These are phyloP conservation scores for Suillus paluster DNA, from an alignment of 768 basidiomycete species.

Conservation along the genomic window DNA sequence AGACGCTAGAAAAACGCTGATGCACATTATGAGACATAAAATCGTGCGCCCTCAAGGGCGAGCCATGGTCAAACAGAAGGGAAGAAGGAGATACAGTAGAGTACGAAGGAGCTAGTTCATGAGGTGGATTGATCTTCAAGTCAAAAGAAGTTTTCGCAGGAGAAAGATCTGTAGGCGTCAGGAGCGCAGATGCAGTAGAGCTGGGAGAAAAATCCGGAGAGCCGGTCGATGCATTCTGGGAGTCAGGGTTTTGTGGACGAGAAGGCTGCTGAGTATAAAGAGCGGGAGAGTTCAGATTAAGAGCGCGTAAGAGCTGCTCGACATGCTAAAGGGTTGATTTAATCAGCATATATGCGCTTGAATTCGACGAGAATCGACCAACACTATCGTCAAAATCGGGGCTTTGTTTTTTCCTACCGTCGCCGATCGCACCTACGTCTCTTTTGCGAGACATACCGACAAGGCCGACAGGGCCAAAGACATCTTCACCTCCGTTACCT, in stretches of 20 bases:
- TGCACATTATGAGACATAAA: conserved; percentile 30
- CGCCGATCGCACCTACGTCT: conserved; percentile 75
- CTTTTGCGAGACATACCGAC: conserved; percentile 45
- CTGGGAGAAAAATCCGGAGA: conserved; percentile 77
- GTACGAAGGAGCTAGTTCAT: conserved; percentile 44
- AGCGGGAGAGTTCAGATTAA: conserved; percentile 79
- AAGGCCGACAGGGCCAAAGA: conserved; percentile 61
- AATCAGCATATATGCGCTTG: conserved; percentile 34
- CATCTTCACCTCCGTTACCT: conserved; percentile 54
- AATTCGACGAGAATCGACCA: conserved; percentile 27
- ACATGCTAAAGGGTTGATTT: conserved; percentile 58
- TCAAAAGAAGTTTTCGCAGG: conserved; percentile 64
- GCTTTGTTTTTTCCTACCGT: conserved; percentile 69
- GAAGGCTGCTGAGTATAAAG: conserved; percentile 50
- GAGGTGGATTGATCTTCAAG: conserved; percentile 55
- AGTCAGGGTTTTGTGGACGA: conserved; percentile 48
- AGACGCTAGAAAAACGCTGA: conserved; percentile 30
- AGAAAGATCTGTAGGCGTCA: conserved; percentile 77
- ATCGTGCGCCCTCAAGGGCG: conserved; percentile 37
- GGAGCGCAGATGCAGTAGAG: conserved; percentile 69
- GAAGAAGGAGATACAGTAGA: conserved; percentile 39
- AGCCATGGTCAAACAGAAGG: conserved; percentile 50
- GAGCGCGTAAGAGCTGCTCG: conserved; percentile 77
- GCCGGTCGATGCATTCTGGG: conserved; percentile 42
- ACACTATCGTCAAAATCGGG: conserved; percentile 58